Evolutionary conservation across 805 yeast species (phyloP).

Genomic region (Wickerhamomyces bovis): DNA sequence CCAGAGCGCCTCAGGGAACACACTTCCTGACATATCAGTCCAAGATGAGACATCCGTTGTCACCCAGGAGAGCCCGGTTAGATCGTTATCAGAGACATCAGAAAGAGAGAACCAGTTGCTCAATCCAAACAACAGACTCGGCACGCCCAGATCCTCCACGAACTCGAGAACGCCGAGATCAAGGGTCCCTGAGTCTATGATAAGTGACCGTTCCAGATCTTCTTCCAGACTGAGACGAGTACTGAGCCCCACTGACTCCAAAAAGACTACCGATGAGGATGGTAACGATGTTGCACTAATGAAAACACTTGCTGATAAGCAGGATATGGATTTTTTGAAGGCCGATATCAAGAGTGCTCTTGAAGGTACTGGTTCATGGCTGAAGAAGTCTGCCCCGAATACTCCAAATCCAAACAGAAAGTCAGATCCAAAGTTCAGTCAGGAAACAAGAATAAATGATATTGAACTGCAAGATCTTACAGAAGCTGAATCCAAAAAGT

Average conservation of each 20-base stretch:
- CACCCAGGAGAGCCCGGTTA: background rate
- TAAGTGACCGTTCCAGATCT: background rate
- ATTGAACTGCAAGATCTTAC: background rate
- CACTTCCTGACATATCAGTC: slow-evolving; percentile 6
- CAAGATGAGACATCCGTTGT: background rate
- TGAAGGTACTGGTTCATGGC: slow-evolving; percentile 15
- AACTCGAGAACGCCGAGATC: background rate
- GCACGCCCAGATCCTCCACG: background rate
- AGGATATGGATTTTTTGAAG: slow-evolving; percentile 10
- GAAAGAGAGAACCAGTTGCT: background rate
- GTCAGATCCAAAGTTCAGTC: background rate
- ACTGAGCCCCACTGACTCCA: background rate
- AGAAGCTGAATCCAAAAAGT: background rate
- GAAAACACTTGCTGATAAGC: slow-evolving; percentile 8
- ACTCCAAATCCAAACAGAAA: slow-evolving; percentile 2
- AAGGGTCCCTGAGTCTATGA: background rate
- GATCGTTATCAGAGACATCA: background rate
- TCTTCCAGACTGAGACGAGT: background rate
- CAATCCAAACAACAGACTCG: background rate
- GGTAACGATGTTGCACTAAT: slow-evolving; percentile 7
- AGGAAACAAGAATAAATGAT: background rate
- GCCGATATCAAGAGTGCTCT: slow-evolving; percentile 19
- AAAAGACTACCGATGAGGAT: slow-evolving; percentile 1
- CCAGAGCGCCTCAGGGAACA: background rate
- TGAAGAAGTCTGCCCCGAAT: slow-evolving; percentile 1